Evolutionary conservation across 805 yeast species (phyloP), one percentile per base, ranked within the genome.

Genomic region (Debaryomyces tyrocola): DNA sequence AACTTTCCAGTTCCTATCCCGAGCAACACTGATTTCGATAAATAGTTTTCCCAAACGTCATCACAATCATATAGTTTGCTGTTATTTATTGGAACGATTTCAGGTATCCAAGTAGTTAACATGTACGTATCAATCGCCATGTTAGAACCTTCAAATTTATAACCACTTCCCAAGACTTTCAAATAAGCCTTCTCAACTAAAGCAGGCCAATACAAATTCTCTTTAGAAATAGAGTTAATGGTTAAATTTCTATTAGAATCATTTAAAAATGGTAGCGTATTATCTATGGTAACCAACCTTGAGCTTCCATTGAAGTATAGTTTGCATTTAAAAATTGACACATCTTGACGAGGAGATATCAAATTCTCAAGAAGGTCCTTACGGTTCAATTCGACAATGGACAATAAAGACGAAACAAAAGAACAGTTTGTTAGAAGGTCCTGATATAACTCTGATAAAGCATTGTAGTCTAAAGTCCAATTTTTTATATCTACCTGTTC

Each of bases 141-240:
- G 59, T 90, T 88, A 0, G 96, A 88, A 0, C 97, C 97, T 1
- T 60, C 56, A 40, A 82, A 78, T n/a, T 69, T 69, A 54, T 85
- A 85, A 3, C 89, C 85, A 2, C 69, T 66, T 1, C 82, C 80
- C 64, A 74, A 63, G 0, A 85, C 60, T 54, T 80, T 79, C 48
- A 90, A 66, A 56, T 80, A 86, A 0, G 95, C 94, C 55, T 86
- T 83, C 61, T 90, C 96, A 1, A 87, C 52, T n/a, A 88, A 53
- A 0, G 88, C 85, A 0, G 91, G 91, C 87, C 90, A 84, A 4
- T 62, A 53, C 2, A 79, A 52, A 1, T 50, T 29, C 3, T 54
- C 59, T 46, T 70, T 63, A 2, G 67, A 45, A 4, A 53, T 47
- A 4, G 81, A 77, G 17, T 63, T 59, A 9, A 77, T 72, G 21